phyloP scores from a whole-genome alignment of 2,329 filamentous ascomycete genomes.

The Thelonectria blattea region DNA sequence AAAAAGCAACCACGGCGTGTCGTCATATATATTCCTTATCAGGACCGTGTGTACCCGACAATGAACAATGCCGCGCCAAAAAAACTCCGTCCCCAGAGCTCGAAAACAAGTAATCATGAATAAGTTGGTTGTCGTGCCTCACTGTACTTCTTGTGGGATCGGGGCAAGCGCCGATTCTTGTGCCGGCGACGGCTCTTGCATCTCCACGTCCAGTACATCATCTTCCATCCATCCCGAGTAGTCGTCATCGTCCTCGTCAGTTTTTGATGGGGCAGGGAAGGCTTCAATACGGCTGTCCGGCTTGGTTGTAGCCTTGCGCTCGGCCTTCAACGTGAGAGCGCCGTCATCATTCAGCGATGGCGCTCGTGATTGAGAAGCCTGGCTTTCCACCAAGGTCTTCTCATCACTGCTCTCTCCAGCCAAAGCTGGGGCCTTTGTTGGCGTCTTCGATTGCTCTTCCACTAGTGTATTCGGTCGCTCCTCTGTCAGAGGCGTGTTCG shows the following conservation, averaged over 20 bases:
- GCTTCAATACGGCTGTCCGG: constrained; percentile 6
- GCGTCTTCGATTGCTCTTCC: constrained; percentile 40
- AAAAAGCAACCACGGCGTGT: constrained; percentile 6
- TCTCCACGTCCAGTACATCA: constrained; percentile 36
- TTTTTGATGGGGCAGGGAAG: constrained; percentile 19
- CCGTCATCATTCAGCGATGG: constrained; percentile 17
- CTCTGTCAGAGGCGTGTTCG: constrained; percentile 56
- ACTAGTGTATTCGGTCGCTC: constrained; percentile 46
- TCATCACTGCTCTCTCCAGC: constrained; percentile 19
- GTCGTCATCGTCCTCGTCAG: constrained; percentile 40
- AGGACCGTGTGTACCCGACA: constrained; percentile 17
- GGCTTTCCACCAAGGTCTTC: constrained; percentile 24
- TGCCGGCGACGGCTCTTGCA: constrained; percentile 25
- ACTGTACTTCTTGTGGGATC: constrained; percentile 33
- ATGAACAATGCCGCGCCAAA: constrained; percentile 15
- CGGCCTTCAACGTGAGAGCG: constrained; percentile 2
- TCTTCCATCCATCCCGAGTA: constrained; percentile 48
- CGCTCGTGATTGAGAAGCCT: constrained; percentile 21
- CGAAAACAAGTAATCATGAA: constrained; percentile 2
- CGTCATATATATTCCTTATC: constrained; percentile 14
- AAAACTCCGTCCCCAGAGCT: constrained; percentile 21
- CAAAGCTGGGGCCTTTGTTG: constrained; percentile 27
- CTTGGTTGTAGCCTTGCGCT: background rate
- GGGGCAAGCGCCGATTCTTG: constrained; percentile 10
- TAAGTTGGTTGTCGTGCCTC: constrained; percentile 9